These are phyloP conservation scores for Pinus tabuliformis DNA, from an alignment of 75 land plant species.

Conservation along the genomic window DNA sequence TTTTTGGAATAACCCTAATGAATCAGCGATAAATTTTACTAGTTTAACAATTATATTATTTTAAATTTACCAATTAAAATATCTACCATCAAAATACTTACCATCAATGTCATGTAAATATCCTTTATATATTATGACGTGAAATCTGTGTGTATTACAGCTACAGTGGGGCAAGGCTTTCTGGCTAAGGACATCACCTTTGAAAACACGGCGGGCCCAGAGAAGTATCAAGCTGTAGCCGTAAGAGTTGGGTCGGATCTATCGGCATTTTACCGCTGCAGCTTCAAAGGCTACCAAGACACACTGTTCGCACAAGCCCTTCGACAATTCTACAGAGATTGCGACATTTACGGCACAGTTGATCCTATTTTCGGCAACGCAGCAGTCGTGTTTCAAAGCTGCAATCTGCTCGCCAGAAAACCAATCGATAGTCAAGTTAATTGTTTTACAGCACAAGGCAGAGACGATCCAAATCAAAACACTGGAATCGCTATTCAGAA, in stretches of 20 bases:
- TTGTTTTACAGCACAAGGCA: constrained; percentile 20
- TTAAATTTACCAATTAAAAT: too few relatives aligned
- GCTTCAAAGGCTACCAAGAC: constrained; percentile 24
- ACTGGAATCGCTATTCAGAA: constrained; percentile 26
- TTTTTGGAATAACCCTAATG: too few relatives aligned
- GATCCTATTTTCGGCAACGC: constrained; percentile 29
- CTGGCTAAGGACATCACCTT: constrained; percentile 14
- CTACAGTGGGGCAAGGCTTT: constrained; percentile 12
- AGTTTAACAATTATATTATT: too few relatives aligned
- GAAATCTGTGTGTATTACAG: neutral
- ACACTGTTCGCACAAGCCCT: constrained; percentile 18
- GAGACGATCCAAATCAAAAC: constrained; percentile 10
- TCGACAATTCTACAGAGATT: constrained; percentile 23
- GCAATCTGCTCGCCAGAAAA: constrained; percentile 11
- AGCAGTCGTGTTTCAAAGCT: constrained; percentile 22
- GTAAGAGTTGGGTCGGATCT: constrained; percentile 13
- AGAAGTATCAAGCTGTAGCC: constrained; percentile 23
- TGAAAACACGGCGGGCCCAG: constrained; percentile 26
- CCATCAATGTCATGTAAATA: too few relatives aligned
- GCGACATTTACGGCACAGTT: constrained; percentile 24
- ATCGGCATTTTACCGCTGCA: constrained; percentile 20
- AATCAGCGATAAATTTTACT: too few relatives aligned
- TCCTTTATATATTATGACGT: too few relatives aligned
- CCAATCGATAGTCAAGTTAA: constrained; percentile 4
- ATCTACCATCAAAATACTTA: too few relatives aligned